A percentile compares a stretch with the other conserved stretches of the same genome.
phyloP scores from a whole-genome alignment of 176 grass and related monocot species.

The Alopecurus myosuroides region DNA sequence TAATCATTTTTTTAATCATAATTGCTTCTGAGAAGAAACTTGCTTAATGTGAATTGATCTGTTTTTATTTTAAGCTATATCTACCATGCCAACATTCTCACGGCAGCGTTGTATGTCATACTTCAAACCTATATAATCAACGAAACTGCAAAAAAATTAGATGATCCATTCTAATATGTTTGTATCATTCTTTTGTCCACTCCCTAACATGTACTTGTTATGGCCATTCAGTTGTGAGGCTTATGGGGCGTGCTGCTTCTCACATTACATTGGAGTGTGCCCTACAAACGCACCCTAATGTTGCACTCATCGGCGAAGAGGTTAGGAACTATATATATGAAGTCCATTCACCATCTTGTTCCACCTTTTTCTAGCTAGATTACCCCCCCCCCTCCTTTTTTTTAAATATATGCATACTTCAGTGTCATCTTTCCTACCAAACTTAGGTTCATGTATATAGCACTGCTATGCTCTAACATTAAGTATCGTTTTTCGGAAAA shows the following conservation, averaged over 20 bases:
- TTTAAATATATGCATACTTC: background rate
- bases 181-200: background rate
- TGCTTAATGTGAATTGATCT: slow-evolving; percentile 11
- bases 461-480: background rate
- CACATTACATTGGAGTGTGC: slow-evolving; percentile 98
- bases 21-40: background rate
- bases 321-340: slow-evolving; percentile 20
- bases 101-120: too few relatives aligned
- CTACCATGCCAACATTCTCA: background rate
- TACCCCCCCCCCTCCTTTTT: too few relatives aligned
- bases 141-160: background rate
- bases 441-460: background rate
- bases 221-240: slow-evolving; percentile 82
- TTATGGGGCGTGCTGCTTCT: slow-evolving; percentile 99
- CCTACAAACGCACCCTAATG: slow-evolving; percentile 95
- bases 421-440: background rate
- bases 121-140: too few relatives aligned
- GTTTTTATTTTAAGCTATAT: background rate
- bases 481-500: background rate
- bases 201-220: background rate
- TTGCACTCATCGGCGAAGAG: slow-evolving; percentile 96
- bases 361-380: slow-evolving; percentile 11
- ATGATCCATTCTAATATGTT: background rate
- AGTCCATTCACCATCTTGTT: background rate
- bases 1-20: background rate